phyloP scores from a whole-genome alignment of 176 grass and related monocot species.

The Lolium perenne region DNA sequence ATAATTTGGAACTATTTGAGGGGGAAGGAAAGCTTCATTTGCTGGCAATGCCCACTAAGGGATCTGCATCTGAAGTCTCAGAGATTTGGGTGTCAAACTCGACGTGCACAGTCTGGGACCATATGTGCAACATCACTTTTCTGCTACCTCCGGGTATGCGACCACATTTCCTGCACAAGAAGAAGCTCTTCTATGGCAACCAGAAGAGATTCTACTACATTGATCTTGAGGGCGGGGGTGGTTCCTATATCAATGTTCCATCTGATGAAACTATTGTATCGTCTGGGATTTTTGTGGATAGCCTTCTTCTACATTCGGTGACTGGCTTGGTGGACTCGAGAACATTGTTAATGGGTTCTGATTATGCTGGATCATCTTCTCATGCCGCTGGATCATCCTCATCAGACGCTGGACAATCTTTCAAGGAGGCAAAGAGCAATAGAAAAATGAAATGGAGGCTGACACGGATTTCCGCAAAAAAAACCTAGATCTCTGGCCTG shows the following conservation, averaged over 20 bases:
- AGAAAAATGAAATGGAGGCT: slow-evolving; percentile 45
- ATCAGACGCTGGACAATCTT: slow-evolving; percentile 10
- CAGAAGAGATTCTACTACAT: slow-evolving; percentile 38
- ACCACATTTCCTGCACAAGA: slow-evolving; percentile 45
- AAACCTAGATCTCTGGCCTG: background rate
- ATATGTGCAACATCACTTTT: slow-evolving; percentile 10
- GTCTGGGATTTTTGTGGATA: slow-evolving; percentile 54
- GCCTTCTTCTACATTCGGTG: slow-evolving; percentile 45
- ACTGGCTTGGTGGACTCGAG: slow-evolving; percentile 37
- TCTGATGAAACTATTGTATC: slow-evolving; percentile 43
- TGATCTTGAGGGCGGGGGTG: slow-evolving; percentile 41
- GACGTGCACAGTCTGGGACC: slow-evolving; percentile 27
- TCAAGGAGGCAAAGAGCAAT: slow-evolving; percentile 30
- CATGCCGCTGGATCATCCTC: slow-evolving; percentile 19
- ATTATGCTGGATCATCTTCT: slow-evolving; percentile 28
- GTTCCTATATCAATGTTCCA: slow-evolving; percentile 45
- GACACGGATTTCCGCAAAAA: background rate
- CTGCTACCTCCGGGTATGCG: slow-evolving; percentile 29
- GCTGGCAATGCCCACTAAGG: slow-evolving; percentile 35
- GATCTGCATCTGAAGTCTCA: slow-evolving; percentile 20
- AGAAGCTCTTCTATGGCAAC: slow-evolving; percentile 47
- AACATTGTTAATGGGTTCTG: background rate
- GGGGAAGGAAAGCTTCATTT: slow-evolving; percentile 53
- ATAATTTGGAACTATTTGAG: slow-evolving; percentile 42
- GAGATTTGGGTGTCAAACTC: slow-evolving; percentile 48